Percentiles rank a stretch among this genome's conserved stretches.
These are phyloP conservation scores for Monosporascus sp. DNA, from an alignment of 2,329 filamentous ascomycete species.

Conservation along the genomic window DNA sequence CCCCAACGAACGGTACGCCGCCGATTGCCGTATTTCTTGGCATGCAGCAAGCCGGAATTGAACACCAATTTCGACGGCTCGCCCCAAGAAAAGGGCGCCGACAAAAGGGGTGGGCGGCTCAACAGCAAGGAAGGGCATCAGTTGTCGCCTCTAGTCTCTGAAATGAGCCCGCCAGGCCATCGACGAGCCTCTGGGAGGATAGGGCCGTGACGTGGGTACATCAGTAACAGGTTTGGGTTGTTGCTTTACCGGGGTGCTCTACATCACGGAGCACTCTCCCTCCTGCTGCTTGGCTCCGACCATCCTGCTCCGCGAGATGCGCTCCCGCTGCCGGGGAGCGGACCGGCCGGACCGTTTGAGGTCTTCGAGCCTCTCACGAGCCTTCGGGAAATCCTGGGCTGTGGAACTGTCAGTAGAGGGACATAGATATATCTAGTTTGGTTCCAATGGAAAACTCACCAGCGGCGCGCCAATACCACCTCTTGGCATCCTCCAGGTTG, in stretches of 20 bases:
- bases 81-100: background rate
- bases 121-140: background rate
- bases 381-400: conserved; percentile 95
- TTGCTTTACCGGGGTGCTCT: conserved; percentile 16
- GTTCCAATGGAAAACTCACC: conserved; percentile 55
- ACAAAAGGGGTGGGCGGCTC: background rate
- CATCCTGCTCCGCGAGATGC: conserved; percentile 75
- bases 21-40: background rate
- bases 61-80: background rate
- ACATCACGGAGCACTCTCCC: conserved; percentile 85
- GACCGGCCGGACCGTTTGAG: conserved; percentile 75
- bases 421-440: no score
- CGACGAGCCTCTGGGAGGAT: background rate
- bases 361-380: conserved; percentile 86
- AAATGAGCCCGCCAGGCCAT: background rate
- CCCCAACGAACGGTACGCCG: no score
- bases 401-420: conserved; percentile 1
- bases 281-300: conserved; percentile 70
- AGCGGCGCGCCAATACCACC: conserved; percentile 97
- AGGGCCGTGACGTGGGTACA: background rate
- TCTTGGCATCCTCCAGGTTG: conserved; percentile 90
- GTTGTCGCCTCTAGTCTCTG: background rate
- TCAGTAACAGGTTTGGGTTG: background rate
- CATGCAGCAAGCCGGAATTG: no score
- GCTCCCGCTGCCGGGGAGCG: conserved; percentile 66